These are phyloP conservation scores for Alternaria gansuensis DNA, from an alignment of 2,329 filamentous ascomycete genomes.

Conservation along the genomic window DNA sequence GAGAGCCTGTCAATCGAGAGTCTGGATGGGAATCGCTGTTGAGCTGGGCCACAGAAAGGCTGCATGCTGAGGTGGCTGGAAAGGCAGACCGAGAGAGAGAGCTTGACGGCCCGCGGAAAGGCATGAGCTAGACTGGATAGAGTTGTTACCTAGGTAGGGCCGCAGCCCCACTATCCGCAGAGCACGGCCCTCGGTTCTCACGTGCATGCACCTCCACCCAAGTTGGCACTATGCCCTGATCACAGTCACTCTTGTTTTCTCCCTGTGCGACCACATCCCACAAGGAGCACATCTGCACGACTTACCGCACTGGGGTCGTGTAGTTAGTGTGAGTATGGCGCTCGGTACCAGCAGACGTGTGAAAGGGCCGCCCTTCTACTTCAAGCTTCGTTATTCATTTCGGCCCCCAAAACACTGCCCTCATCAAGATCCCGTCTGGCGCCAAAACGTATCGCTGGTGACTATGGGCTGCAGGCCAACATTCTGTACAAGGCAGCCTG, in stretches of 20 bases:
- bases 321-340: slow-evolving; percentile 7
- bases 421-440: slow-evolving; percentile 25
- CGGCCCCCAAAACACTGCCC: slow-evolving; percentile 35
- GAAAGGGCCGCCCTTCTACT: slow-evolving; percentile 18
- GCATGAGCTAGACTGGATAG: slow-evolving; percentile 13
- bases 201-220: slow-evolving; percentile 18
- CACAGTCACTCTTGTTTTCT: slow-evolving; percentile 13
- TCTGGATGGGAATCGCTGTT: slow-evolving; percentile 21
- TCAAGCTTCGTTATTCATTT: slow-evolving; percentile 18
- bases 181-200: slow-evolving; percentile 22
- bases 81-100: slow-evolving; percentile 13
- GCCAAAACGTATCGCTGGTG: slow-evolving; percentile 17
- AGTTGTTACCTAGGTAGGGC: slow-evolving; percentile 6
- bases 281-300: neutral
- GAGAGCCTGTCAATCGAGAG: slow-evolving; percentile 15
- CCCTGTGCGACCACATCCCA: slow-evolving; percentile 18
- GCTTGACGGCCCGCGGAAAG: neutral
- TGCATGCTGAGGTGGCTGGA: slow-evolving; percentile 31
- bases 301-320: neutral
- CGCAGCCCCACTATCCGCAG: slow-evolving; percentile 22
- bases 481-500: slow-evolving; percentile 24
- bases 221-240: slow-evolving; percentile 7
- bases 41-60: slow-evolving; percentile 27
- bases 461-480: slow-evolving; percentile 33
- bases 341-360: neutral